phyloP scores from a whole-genome alignment of 495 filamentous ascomycete species.

The Aspergillus baeticus region DNA sequence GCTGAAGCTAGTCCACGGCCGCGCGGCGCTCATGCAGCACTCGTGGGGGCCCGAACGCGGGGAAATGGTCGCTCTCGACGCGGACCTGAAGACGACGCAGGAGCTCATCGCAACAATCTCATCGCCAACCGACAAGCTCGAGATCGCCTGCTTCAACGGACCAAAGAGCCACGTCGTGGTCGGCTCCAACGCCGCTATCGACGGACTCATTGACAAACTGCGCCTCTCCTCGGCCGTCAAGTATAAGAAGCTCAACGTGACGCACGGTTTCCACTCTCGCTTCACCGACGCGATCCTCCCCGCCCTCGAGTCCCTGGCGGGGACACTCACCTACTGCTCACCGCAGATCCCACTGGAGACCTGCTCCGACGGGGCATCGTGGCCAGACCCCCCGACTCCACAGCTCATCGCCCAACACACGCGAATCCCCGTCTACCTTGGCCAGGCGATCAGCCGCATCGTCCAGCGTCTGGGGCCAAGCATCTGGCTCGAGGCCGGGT shows the following conservation, averaged over 20 bases:
- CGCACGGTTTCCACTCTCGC: conserved; percentile 52
- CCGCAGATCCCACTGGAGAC: conserved; percentile 30
- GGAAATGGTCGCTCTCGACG: conserved; percentile 48
- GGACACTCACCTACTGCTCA: conserved; percentile 27
- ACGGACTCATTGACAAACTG: conserved; percentile 12
- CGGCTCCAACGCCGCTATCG: conserved; percentile 33
- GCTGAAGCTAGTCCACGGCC: conserved; percentile 38
- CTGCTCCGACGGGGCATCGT: conserved; percentile 19
- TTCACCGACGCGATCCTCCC: conserved; percentile 38
- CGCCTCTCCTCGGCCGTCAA: conserved; percentile 19
- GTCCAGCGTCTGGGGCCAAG: conserved; percentile 26
- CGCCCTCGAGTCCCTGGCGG: conserved; percentile 23
- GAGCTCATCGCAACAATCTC: not conserved
- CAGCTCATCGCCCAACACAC: conserved; percentile 43
- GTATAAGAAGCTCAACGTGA: conserved; percentile 41
- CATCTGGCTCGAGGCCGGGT: conserved; percentile 53
- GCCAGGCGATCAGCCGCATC: conserved; percentile 44
- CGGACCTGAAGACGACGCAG: conserved; percentile 17
- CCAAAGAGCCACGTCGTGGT: conserved; percentile 42
- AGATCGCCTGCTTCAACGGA: conserved; percentile 22
- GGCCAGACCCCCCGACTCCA: conserved; percentile 33
- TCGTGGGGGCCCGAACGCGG: conserved; percentile 48
- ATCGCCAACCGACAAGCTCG: not conserved
- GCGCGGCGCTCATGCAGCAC: conserved; percentile 41
- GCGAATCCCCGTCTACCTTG: conserved; percentile 50